Percentiles rank a stretch among this genome's conserved stretches.
phyloP scores from a whole-genome alignment of 164 flowering plant species.

The Echeveria elegans region DNA sequence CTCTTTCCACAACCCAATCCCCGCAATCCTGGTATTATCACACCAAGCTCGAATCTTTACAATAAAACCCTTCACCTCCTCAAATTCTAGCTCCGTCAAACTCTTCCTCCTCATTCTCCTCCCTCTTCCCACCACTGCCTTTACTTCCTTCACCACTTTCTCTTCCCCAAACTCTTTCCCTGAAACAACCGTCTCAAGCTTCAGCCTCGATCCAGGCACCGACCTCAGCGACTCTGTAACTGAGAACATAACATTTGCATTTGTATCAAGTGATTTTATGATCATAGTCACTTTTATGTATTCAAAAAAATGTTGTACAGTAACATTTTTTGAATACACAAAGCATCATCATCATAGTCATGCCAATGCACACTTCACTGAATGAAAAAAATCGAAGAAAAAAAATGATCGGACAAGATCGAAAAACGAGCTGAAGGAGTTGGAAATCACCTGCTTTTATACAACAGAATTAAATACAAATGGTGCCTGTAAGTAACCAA shows the following conservation, averaged over 20 bases:
- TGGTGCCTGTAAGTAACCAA: no score
- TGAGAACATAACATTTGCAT: background rate
- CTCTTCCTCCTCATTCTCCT: slow-evolving; percentile 19
- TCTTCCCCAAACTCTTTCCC: slow-evolving; percentile 16
- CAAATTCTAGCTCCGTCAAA: slow-evolving; percentile 25
- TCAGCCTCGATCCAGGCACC: slow-evolving; percentile 12
- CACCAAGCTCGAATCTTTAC: slow-evolving; percentile 15
- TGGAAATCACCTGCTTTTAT: no score
- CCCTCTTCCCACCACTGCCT: background rate
- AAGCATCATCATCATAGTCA: no score
- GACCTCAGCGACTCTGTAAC: slow-evolving; percentile 20
- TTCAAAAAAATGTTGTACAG: no score
- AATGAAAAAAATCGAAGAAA: no score
- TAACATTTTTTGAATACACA: no score
- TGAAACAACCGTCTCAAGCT: slow-evolving; percentile 22
- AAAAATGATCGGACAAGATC: no score
- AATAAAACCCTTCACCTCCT: slow-evolving; percentile 30
- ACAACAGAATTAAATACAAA: no score
- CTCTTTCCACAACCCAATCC: slow-evolving; percentile 10
- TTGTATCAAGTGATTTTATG: no score
- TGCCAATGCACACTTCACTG: no score
- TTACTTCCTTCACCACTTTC: background rate
- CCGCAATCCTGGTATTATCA: slow-evolving; percentile 26
- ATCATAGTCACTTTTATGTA: no score
- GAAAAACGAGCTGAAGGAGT: no score